Evolutionary conservation across 208 protist genomes (phyloP).

Genomic region (Trypanosoma caninum): DNA sequence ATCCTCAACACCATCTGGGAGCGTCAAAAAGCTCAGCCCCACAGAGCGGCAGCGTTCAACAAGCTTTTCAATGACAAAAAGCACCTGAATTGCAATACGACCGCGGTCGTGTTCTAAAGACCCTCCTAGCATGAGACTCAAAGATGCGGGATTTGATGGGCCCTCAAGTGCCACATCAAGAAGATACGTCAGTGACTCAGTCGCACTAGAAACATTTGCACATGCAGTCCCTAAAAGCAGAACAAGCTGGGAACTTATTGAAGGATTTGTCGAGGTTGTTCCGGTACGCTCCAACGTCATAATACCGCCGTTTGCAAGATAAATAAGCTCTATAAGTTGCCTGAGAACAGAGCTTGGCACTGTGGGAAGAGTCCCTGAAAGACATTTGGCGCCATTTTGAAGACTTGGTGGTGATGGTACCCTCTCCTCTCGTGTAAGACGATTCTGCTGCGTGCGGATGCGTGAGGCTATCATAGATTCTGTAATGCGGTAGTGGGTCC

Average conservation of each 20-base stretch:
- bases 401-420: slow-evolving; percentile 1
- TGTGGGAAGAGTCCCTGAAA: background rate
- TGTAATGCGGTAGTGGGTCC: slow-evolving; percentile 6
- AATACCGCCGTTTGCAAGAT: slow-evolving; percentile 1
- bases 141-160: background rate
- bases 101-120: background rate
- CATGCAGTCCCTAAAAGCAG: slow-evolving; percentile 16
- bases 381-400: slow-evolving; percentile 6
- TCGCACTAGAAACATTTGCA: slow-evolving; percentile 3
- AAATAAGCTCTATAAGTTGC: slow-evolving; percentile 20
- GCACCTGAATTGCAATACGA: slow-evolving; percentile 11
- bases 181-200: slow-evolving; percentile 16
- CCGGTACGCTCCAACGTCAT: background rate
- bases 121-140: background rate
- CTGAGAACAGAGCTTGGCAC: slow-evolving; percentile 10
- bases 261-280: slow-evolving; percentile 1
- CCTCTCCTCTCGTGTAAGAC: slow-evolving; percentile 8
- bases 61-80: slow-evolving; percentile 15
- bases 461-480: slow-evolving; percentile 4
- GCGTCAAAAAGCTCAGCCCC: slow-evolving; percentile 20
- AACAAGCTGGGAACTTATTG: slow-evolving; percentile 13
- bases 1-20: slow-evolving; percentile 29
- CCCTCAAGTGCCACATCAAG: slow-evolving; percentile 14
- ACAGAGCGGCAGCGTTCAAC: slow-evolving; percentile 20
- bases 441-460: slow-evolving; percentile 14